Percentiles rank a stretch among this genome's conserved stretches.
Conservation (phyloP, 371 early-diverging fungal genomes). For the Mortierella sp. region DNA sequence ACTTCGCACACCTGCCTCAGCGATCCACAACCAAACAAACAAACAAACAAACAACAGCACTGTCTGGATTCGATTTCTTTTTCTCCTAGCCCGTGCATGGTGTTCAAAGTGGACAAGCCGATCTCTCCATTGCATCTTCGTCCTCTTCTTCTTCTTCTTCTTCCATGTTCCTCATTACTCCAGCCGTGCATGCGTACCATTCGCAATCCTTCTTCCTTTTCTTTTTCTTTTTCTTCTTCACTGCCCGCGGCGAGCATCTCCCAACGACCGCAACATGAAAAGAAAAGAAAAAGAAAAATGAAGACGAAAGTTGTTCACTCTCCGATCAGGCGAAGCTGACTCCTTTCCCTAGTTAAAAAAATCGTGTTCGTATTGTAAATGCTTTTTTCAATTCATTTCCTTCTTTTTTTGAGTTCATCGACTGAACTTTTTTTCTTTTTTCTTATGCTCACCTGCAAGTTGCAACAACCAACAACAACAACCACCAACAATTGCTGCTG, state of each 20-base stretch:
- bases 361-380: not conserved
- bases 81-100: not conserved
- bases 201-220: not conserved
- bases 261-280: not conserved
- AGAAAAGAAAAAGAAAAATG: not conserved
- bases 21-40: not conserved
- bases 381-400: slow-evolving; percentile 2
- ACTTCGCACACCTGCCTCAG: not conserved
- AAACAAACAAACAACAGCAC: no score
- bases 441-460: not conserved
- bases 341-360: slow-evolving; percentile 10
- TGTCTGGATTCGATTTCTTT: not conserved
- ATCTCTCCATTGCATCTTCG: not conserved
- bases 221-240: not conserved
- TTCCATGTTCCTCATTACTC: not conserved
- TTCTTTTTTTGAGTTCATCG: not conserved
- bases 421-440: not conserved
- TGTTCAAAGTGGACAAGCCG: not conserved
- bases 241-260: not conserved
- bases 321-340: slow-evolving; percentile 16
- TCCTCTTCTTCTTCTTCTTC: not conserved
- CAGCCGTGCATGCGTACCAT: not conserved
- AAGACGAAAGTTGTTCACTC: not conserved
- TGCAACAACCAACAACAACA: not conserved
- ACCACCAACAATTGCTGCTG: not conserved